Evolutionary conservation across 352 stramenopile species (phyloP), one percentile per base, ranked within the genome.

Genomic region (Halophytophthora polymorphica): DNA sequence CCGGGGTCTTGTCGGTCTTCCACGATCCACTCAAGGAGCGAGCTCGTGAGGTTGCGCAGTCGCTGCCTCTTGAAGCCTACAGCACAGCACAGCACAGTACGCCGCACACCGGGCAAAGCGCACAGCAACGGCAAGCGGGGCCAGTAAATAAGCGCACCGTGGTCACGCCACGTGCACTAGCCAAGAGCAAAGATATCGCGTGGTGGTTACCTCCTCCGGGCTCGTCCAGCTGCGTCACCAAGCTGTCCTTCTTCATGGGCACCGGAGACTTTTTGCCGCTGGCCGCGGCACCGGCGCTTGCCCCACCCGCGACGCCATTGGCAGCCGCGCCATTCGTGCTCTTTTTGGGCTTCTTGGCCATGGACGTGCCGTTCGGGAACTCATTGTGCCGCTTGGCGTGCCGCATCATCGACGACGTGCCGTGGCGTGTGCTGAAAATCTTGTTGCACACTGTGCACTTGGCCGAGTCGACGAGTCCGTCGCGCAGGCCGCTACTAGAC

Each of bases 371-470:
- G 51, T 83, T 87, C 17, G 80, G 71, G 33, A 79, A 78, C 45
- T 90, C 80, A 41, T 50, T 86, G 50, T 90, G 80, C 33, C 80
- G 69, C 69, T 88, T 90, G 28, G 80, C 80, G 47, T 90, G 80
- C 22, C 80, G 80, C 80, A 90, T 90, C 80, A 90, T 90, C 11
- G 71, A 86, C 41, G 80, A 90, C 45, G 80, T 90, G 45, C 80
- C 80, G 49, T 90, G 80, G n/a, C 80, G 64, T 48, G 80, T 88
- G 22, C 77, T 88, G 53, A 90, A 90, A 23, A 88, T 64, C 53
- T 90, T 90, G 55, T 64, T 74, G 64, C 80, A 90, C 6, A 88
- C 61, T 2, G 65, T 81, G 62, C 80, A 90, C 56, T 88, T 87
- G 42, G 80, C 80, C 36, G 80, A 82, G 50, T 90, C 80, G 18